Evolutionary conservation across 371 early-diverging fungal genomes (phyloP), one percentile per base, ranked within the genome.

Genomic region (Caulochytrium protostelioides): DNA sequence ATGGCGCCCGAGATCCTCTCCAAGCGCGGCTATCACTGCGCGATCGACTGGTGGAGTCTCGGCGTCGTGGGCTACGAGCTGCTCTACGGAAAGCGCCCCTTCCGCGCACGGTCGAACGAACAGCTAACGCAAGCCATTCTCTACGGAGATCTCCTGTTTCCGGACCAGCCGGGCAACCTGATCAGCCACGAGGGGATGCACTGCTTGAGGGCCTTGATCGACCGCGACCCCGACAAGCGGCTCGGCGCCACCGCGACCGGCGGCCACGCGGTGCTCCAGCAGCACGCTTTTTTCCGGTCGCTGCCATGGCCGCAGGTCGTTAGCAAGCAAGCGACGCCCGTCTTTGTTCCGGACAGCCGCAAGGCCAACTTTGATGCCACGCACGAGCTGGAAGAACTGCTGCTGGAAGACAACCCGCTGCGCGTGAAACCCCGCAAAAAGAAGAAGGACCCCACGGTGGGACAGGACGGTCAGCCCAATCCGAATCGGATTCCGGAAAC

Each of bases 1-100:
- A 86, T 83, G 76, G 60, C 67, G 2, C 67, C 67, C 4, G 67
- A 66, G 44, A 44, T 66, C 28, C 30, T 66, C 10, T 35, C 28
- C 13, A 52, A 57, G 39, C 48, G 44, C 22, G 67, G 67, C 13
- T 66, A 66, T 39, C 39, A 44, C 26, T 30, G 41, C 28, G 23
- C 51, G 14, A 44, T 62, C 12, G 65, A 95, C 49, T 84, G 91
- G 82, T 95, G 92, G 92, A 71, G 77, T 42, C 42, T 89, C 22
- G 91, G 89, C 4, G 72, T 90, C 17, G 61, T 84, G 18, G 56
- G 72, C 25, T 91, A 78, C 46, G 89, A 89, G 52, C 49, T 77
- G 18, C 34, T 74, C 14, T 74, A 70, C 54, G 79, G 78, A 32
- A 70, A 54, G 81, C 68, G 83, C 17, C 85, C 85, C 9, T 84